phyloP scores from a whole-genome alignment of 305 asterid genomes.

The Salvia sclarea region DNA sequence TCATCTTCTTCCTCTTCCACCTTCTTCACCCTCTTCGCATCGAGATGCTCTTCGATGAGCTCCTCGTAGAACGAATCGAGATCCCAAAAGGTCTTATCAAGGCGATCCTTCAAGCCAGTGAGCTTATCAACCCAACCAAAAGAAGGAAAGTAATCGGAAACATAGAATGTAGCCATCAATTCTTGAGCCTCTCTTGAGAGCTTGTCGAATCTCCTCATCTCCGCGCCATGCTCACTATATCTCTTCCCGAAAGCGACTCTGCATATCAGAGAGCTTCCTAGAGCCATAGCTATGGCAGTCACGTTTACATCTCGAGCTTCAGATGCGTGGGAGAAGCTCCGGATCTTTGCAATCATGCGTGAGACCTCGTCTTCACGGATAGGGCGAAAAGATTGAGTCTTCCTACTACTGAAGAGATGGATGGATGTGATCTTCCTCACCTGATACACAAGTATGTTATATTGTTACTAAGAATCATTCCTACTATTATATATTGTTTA shows the following conservation, averaged over 20 bases:
- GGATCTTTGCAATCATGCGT: background rate
- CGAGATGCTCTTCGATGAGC: conserved; percentile 36
- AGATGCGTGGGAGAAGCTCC: no score
- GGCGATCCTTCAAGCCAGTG: no score
- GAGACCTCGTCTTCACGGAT: no score
- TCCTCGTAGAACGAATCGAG: conserved; percentile 34
- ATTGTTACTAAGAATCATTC: no score
- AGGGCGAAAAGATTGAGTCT: conserved; percentile 14
- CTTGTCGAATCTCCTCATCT: conserved; percentile 22
- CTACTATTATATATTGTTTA: no score
- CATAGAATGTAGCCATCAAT: background rate
- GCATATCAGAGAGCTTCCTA: conserved; percentile 18
- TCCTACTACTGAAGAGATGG: conserved; percentile 8
- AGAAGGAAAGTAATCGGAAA: no score
- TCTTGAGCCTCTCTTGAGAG: conserved; percentile 28
- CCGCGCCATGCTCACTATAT: conserved; percentile 6
- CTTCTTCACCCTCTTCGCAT: background rate
- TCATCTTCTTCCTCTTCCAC: background rate
- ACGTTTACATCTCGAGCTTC: background rate
- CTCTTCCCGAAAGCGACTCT: conserved; percentile 41
- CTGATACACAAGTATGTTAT: no score
- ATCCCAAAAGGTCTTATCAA: no score
- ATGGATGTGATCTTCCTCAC: background rate
- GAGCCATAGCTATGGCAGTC: conserved; percentile 4
- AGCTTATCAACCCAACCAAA: no score